Evolutionary conservation across 2,329 filamentous ascomycete genomes (phyloP), one percentile per base, ranked within the genome.

Genomic region (Seiridium cupressi): DNA sequence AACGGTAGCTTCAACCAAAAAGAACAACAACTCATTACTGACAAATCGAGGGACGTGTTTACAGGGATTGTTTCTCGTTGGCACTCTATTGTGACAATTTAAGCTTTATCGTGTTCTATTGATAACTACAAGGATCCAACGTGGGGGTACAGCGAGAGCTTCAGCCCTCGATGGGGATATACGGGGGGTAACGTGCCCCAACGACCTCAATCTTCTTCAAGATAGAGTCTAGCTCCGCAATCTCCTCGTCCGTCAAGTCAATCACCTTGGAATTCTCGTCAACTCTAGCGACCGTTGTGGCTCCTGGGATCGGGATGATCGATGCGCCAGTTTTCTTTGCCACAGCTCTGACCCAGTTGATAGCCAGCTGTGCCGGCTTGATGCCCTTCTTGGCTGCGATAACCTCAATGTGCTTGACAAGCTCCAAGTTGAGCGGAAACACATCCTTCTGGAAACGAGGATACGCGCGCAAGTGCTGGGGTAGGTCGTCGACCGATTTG

Each of bases 241-340:
- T 68, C 63, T 88, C 85, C 4, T 76, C 77, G 2, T 79, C 75
- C 1, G 74, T 79, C 51, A 88, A 69, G 1, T 80, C 73, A 4
- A 86, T 74, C 42, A 76, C 64, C 61, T 77, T 80, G 38, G 78
- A 73, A 65, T 91, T 91, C 77, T 90, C 88, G n/a, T 76, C 66
- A 9, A 90, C 79, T 31, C 87, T 78, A 44, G 75, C 79, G 8
- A 74, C 76, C 4, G 79, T 85, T 0, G 84, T 84, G 7, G 88
- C 83, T 3, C 88, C 88, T 0, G 88, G 89, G 62, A 91, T 89
- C 5, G 88, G 87, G 55, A 91, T 83, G 62, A 90, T 83, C 13
- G 68, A 72, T 79, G 84, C 79, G 44, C 82, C 84, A 5, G 81
- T 77, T 42, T 76, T 77, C 56, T 73, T 75, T 47, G 78, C 81